Evolutionary conservation across 1,284 basidiomycete species (phyloP).

Genomic region (Ustilago curta): DNA sequence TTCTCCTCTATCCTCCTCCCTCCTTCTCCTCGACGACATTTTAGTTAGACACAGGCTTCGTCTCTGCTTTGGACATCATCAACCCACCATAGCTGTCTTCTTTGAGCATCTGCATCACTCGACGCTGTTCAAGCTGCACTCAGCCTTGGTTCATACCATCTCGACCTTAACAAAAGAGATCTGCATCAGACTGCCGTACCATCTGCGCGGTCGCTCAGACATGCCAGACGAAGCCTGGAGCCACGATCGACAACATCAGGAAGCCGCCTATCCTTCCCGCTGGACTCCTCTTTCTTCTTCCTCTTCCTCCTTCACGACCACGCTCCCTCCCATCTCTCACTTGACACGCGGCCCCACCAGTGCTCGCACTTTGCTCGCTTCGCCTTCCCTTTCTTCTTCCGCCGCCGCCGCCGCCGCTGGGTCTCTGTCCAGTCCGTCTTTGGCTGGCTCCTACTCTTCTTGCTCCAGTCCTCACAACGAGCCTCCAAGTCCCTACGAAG

Average conservation of each 20-base stretch:
- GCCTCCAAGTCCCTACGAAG: slow-evolving; percentile 31
- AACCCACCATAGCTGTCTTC: too few species aligned
- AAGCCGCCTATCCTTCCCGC: slow-evolving; percentile 15
- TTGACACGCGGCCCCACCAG: slow-evolving; percentile 4
- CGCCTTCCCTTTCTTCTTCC: slow-evolving; percentile 8
- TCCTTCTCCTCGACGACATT: not conserved
- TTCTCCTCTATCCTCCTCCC: too few species aligned
- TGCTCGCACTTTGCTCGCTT: slow-evolving; percentile 16
- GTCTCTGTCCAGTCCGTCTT: slow-evolving; percentile 19
- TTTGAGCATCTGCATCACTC: not conserved
- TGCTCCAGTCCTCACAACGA: slow-evolving; percentile 29
- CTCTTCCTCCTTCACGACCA: slow-evolving; percentile 7
- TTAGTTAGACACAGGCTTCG: not conserved
- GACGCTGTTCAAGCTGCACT: not conserved
- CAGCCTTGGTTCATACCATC: not conserved
- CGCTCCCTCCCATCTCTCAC: slow-evolving; percentile 29
- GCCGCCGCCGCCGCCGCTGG: not conserved
- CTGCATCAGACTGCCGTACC: slow-evolving; percentile 1
- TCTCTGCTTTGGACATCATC: not conserved
- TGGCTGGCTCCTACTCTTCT: slow-evolving; percentile 12
- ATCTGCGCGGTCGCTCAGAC: slow-evolving; percentile 15
- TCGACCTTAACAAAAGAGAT: not conserved
- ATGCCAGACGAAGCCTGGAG: slow-evolving; percentile 21
- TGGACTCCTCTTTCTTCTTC: slow-evolving; percentile 10
- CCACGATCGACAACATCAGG: slow-evolving; percentile 19